Conservation (phyloP, 2,329 filamentous ascomycete genomes). For the Apiospora saccharicola region DNA sequence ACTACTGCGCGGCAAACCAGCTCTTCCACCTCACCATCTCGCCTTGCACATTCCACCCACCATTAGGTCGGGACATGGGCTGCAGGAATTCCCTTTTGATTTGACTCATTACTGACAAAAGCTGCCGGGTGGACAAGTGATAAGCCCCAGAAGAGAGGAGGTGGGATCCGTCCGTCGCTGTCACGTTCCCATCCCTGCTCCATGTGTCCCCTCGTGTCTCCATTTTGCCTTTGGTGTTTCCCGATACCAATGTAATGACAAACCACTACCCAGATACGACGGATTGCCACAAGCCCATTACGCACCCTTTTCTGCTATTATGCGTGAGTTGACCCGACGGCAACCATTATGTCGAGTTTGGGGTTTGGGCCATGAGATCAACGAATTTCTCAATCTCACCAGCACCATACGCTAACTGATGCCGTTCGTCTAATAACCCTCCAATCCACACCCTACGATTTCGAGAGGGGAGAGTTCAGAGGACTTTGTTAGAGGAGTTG, state of each 20-base stretch:
- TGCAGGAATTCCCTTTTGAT: constrained; percentile 25
- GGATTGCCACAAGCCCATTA: background rate
- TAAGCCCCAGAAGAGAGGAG: constrained; percentile 27
- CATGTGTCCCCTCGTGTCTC: constrained; percentile 22
- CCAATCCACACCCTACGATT: background rate
- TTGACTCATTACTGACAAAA: constrained; percentile 26
- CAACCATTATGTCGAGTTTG: background rate
- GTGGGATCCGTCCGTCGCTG: constrained; percentile 29
- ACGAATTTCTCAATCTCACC: constrained; percentile 2
- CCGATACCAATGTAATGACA: constrained; percentile 16
- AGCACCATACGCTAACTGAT: constrained; percentile 11
- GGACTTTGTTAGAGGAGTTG: background rate
- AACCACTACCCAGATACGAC: constrained; percentile 2
- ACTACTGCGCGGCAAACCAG: background rate
- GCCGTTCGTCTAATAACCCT: constrained; percentile 9
- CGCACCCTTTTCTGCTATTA: constrained; percentile 1
- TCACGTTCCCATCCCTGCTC: constrained; percentile 12
- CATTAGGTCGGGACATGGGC: background rate
- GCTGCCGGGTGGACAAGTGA: constrained; percentile 6
- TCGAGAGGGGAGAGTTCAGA: background rate
- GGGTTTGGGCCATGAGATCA: background rate
- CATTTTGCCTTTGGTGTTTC: constrained; percentile 21
- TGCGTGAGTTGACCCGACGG: background rate
- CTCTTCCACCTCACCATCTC: background rate
- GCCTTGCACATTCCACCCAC: constrained; percentile 1